These are phyloP conservation scores for Colletotrichum sansevieriae DNA, from an alignment of 2,329 filamentous ascomycete species.

Conservation along the genomic window DNA sequence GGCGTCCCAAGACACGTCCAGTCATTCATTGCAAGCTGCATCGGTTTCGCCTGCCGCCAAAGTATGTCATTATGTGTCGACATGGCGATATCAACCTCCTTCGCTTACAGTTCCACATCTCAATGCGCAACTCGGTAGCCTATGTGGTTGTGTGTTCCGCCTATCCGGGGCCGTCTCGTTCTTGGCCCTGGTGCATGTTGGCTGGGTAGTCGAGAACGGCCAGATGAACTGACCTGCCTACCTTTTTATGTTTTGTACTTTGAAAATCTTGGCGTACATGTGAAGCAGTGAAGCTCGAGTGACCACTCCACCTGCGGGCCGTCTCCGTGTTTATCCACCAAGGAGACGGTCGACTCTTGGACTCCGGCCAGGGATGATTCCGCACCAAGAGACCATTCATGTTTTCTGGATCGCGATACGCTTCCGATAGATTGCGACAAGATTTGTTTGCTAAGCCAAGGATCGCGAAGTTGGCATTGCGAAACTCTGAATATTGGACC, in stretches of 20 bases:
- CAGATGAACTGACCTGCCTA: slow-evolving; percentile 31
- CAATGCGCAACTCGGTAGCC: background rate
- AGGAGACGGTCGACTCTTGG: slow-evolving; percentile 13
- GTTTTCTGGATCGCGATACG: background rate
- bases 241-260: slow-evolving; percentile 34
- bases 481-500: slow-evolving; percentile 17
- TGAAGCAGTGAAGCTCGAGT: slow-evolving; percentile 26
- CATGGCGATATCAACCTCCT: background rate
- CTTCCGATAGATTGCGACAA: slow-evolving; percentile 25
- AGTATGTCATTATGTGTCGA: background rate
- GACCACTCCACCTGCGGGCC: slow-evolving; percentile 25
- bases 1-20: background rate
- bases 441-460: slow-evolving; percentile 11
- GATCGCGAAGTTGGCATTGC: background rate
- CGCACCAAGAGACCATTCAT: slow-evolving; percentile 21
- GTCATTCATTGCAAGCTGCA: background rate
- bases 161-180: slow-evolving; percentile 32
- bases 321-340: slow-evolving; percentile 39
- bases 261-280: slow-evolving; percentile 32
- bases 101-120: slow-evolving; percentile 9
- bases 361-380: slow-evolving; percentile 13
- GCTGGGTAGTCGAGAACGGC: slow-evolving; percentile 21
- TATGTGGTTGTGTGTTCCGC: slow-evolving; percentile 14
- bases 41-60: background rate
- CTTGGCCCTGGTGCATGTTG: slow-evolving; percentile 25